phyloP scores from a whole-genome alignment of 148 eudicot genomes.

The Vaccinium myrtillus region DNA sequence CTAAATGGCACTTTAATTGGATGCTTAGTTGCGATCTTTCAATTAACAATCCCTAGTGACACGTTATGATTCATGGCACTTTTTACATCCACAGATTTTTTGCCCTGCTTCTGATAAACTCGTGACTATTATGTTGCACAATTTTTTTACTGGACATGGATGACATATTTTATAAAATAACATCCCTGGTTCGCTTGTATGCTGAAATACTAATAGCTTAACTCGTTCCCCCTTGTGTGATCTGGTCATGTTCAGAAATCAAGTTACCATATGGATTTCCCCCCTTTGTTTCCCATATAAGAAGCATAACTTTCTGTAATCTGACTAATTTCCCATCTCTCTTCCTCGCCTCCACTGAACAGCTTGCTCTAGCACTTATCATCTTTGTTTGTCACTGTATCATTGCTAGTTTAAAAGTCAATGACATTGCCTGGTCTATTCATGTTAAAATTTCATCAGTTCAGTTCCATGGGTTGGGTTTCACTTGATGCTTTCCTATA shows the following conservation, averaged over 20 bases:
- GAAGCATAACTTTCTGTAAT: not conserved
- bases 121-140: not conserved
- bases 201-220: no score
- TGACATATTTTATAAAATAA: not conserved
- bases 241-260: not conserved
- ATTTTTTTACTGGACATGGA: not conserved
- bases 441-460: not conserved
- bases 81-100: not conserved
- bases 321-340: not conserved
- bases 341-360: not conserved
- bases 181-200: not conserved
- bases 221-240: not conserved
- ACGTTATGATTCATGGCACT: conserved; percentile 39
- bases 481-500: not conserved
- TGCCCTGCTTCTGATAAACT: not conserved
- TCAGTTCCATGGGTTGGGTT: not conserved
- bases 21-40: conserved; percentile 80
- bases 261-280: not conserved
- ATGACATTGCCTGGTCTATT: not conserved
- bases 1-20: conserved; percentile 90
- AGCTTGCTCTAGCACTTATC: not conserved
- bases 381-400: not conserved
- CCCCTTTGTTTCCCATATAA: not conserved
- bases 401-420: not conserved
- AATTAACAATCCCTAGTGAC: conserved; percentile 82